Evolutionary conservation across 176 grass and related monocot species (phyloP), one percentile per base, ranked within the genome.

Genomic region (Oryza coarctata): DNA sequence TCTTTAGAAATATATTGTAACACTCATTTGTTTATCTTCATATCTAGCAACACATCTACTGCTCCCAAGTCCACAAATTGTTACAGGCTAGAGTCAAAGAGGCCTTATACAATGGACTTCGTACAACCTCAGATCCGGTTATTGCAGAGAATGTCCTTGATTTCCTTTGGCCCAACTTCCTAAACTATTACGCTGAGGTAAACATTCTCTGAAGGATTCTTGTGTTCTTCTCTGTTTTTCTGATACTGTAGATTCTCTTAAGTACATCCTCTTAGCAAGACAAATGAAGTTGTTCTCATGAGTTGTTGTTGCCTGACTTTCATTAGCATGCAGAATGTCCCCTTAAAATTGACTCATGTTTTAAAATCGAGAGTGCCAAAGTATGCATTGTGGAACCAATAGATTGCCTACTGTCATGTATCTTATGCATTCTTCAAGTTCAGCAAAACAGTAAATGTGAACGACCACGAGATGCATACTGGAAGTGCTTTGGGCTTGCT

Each of bases 131-230:
- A 57, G 87, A 97, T 72, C 85, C 87, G 23, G 73, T 45, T 84
- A 68, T 87, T 83, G 88, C 83, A 58, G 85, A 79, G 23, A 85
- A 23, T 80, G 80, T 94, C 61, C 82, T 97, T 50, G 87, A 94
- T 90, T 85, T 97, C 62, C 77, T 94, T 23, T 97, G 92, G 94
- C 77, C 92, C 71, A 92, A 97, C 75, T 97, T 97, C 76, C 36
- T 87, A 71, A 88, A 79, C 38, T 90, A 94, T 88, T 94, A 92
- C 83, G 72, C 43, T 26, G 94, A 94, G 87, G 94, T 97, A 75
- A 47, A 47, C 11, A 72, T 26, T 74, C 23, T 64, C 49, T 64
- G 66, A 75, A 36, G 50, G 62, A 25, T 38, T 68, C 68, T 30
- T 74, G 23, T 84, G 44, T 61, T 45, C 28, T 5, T 71, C 66